Evolutionary conservation across 148 eudicot species (phyloP), one percentile per base, ranked within the genome.

Genomic region (Rhododendron williamsianum): DNA sequence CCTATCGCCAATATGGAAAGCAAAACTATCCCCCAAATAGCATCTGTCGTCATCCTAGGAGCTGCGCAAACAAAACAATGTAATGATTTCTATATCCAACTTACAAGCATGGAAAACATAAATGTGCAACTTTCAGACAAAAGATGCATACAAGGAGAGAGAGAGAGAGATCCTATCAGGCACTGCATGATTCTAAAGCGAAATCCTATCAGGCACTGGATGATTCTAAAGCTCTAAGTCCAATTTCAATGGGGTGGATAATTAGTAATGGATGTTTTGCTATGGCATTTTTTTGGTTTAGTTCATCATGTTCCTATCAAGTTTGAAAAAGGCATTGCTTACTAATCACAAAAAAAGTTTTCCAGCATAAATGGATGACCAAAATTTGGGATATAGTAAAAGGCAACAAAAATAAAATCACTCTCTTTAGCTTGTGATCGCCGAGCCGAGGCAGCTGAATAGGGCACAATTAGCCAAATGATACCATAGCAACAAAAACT

Each of bases 251-350:
- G 65, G 9, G 65, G n/a, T 58, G 65, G 9, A 58, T 19, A 6
- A 58, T 19, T 19, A 58, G 7, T 58, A 19, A 56, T 56, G 63
- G 63, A 56, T 56, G 63, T 4, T 56, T 58, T 58, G 25, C 25
- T 19, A 58, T 58, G 25, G 9, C 65, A 58, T 1, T 19, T 58
- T 58, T 6, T 58, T 58, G 88, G 76, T 80, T 23, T 87, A 43
- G 35, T 73, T 84, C 88, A 84, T 87, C 84, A 87, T 43, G 30
- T 87, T 84, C 86, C 86, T 52, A n/a, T 36, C 83, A 54, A 48
- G 30, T 81, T 12, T 38, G 11, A 33, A 58, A 27, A 48, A 81
- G 8, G 77, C 27, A 65, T 45, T 9, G 1, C 15, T 60, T 18
- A 41, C 81, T 43, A 8, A 9, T 9, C 4, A 23, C 4, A 21